Conservation (phyloP, 108 stramenopile species). For the Skeletonema tropicum region DNA sequence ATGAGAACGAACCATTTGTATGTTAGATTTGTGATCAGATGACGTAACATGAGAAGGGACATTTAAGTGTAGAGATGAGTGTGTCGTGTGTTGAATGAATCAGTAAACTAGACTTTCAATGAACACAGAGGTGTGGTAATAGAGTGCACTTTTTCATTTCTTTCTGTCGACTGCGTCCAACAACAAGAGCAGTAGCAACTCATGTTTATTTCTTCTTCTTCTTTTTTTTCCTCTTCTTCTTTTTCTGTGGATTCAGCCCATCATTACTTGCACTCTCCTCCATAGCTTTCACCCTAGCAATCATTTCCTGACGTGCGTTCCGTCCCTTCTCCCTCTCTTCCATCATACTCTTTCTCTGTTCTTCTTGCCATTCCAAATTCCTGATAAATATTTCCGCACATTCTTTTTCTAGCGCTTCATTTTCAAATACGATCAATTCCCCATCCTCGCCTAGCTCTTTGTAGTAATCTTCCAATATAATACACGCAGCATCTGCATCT, state of each 20-base stretch:
- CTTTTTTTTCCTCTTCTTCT: slow-evolving; percentile 32
- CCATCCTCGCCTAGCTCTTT: slow-evolving; percentile 59
- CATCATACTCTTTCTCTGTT: slow-evolving; percentile 12
- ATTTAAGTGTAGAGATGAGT: no score
- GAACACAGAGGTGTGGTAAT: no score
- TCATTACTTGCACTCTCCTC: slow-evolving; percentile 8
- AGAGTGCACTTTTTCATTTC: no score
- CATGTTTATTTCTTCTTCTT: slow-evolving; percentile 5
- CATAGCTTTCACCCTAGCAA: slow-evolving; percentile 28
- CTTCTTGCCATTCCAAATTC: slow-evolving; percentile 24
- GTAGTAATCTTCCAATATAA: slow-evolving; percentile 85
- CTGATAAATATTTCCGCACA: slow-evolving; percentile 20
- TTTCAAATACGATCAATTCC: slow-evolving; percentile 31
- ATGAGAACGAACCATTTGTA: no score
- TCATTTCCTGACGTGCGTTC: slow-evolving; percentile 42
- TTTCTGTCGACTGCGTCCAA: no score
- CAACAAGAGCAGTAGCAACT: no score
- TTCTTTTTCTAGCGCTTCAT: slow-evolving; percentile 19
- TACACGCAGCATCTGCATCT: slow-evolving; percentile 84
- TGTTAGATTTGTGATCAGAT: no score
- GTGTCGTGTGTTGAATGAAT: no score
- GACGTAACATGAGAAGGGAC: no score
- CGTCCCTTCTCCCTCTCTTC: slow-evolving; percentile 18
- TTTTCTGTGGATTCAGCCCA: slow-evolving; percentile 10
- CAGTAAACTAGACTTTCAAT: no score